Evolutionary conservation across 2,329 filamentous ascomycete genomes (phyloP).

Genomic region (Botrytis deweyae): DNA sequence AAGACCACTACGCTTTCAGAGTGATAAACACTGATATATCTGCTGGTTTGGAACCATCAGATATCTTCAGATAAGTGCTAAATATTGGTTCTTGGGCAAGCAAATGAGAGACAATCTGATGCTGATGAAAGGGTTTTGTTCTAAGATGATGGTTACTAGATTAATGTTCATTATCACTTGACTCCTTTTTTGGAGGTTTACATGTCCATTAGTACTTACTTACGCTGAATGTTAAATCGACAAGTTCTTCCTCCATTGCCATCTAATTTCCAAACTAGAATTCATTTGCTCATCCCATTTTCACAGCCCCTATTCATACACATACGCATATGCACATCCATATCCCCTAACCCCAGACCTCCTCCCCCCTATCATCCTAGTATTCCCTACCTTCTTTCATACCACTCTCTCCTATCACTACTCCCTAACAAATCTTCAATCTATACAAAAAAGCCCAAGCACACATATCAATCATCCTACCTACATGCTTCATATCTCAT

Average conservation of each 20-base stretch:
- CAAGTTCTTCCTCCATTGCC: not conserved
- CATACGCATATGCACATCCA: not conserved
- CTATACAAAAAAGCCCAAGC: not conserved
- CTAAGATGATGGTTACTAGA: not conserved
- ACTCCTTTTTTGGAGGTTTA: not conserved
- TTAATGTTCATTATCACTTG: not conserved
- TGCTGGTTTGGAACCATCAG: not conserved
- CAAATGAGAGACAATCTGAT: not conserved
- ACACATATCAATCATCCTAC: not conserved
- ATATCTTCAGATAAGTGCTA: not conserved
- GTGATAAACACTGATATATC: not conserved
- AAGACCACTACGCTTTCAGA: not conserved
- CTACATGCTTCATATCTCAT: not conserved
- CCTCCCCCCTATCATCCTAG: fast-evolving
- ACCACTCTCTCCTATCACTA: not conserved
- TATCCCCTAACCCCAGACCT: not conserved
- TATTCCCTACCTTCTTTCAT: not conserved
- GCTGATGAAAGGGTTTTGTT: not conserved
- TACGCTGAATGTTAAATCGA: fast-evolving
- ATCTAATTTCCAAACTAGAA: not conserved
- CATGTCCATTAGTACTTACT: not conserved
- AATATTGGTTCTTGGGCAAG: not conserved
- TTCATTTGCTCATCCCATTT: fast-evolving
- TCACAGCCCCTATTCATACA: too few species aligned
- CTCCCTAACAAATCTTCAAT: not conserved